Conservation (phyloP, 2,329 filamentous ascomycete genomes). For the Paecilomyces sp. region DNA sequence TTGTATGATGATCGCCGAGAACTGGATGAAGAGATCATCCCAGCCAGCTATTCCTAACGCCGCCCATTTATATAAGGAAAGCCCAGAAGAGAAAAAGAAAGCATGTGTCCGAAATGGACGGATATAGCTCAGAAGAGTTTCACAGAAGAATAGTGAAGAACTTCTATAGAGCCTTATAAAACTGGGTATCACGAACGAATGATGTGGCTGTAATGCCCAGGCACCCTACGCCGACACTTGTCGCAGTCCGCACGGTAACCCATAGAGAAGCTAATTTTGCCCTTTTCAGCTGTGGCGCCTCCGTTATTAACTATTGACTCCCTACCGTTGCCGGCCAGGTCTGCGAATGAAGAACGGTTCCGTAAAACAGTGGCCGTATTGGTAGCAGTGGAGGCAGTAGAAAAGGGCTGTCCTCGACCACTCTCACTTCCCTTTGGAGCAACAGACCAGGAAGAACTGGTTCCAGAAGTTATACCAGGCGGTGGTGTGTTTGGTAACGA, state of each 20-base stretch:
- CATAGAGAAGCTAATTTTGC: slow-evolving; percentile 66
- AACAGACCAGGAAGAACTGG: not conserved
- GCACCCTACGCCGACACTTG: slow-evolving; percentile 66
- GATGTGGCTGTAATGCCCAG: slow-evolving; percentile 76
- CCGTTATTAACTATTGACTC: slow-evolving; percentile 2
- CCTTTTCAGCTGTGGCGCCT: slow-evolving; percentile 6
- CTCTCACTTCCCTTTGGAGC: not conserved
- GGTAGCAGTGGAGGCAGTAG: not conserved
- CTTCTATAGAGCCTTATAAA: not conserved
- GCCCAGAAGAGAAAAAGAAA: not conserved
- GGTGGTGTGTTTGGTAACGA: slow-evolving; percentile 5
- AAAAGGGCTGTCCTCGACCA: not conserved
- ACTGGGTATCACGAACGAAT: slow-evolving; percentile 34
- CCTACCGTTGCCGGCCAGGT: slow-evolving; percentile 3
- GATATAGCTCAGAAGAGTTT: not conserved
- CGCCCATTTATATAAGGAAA: not conserved
- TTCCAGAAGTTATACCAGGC: not conserved
- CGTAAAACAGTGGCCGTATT: not conserved
- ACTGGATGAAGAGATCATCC: not conserved
- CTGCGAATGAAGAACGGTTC: not conserved
- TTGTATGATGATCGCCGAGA: not conserved
- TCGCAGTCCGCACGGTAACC: slow-evolving; percentile 72
- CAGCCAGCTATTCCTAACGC: not conserved
- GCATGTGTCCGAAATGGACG: not conserved
- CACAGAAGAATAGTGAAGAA: not conserved